Evolutionary conservation across 768 basidiomycete species (phyloP).

Genomic region (Lentinula aciculospora): DNA sequence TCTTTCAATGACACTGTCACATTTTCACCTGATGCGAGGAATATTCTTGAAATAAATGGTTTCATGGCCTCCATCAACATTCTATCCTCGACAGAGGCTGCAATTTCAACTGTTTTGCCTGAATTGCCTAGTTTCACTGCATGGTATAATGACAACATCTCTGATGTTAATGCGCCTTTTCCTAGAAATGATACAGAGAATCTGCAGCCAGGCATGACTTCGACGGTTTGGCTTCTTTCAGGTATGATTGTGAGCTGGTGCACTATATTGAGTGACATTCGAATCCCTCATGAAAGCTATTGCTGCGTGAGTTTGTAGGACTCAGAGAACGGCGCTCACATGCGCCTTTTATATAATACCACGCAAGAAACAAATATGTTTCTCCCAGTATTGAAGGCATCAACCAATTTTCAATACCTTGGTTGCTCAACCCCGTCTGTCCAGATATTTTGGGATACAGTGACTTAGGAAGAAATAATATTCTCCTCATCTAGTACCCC

Average conservation of each 20-base stretch:
- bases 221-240: neutral
- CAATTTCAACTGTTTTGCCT: neutral
- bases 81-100: neutral
- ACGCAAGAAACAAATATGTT: neutral
- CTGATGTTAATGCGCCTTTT: neutral
- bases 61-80: neutral
- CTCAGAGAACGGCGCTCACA: neutral
- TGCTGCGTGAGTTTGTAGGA: slow-evolving; percentile 1
- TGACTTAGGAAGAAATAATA: neutral
- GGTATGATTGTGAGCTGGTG: neutral
- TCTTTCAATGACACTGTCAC: neutral
- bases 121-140: neutral
- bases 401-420: neutral
- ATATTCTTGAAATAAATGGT: neutral
- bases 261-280: neutral
- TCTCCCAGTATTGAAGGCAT: neutral
- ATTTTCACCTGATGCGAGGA: neutral
- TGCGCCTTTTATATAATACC: neutral
- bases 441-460: neutral
- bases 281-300: neutral
- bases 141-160: neutral
- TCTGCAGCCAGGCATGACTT: neutral
- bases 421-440: neutral
- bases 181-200: neutral
- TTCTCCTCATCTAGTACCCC: neutral